Percentiles rank a stretch among this genome's conserved stretches.
Evolutionary conservation across 495 filamentous ascomycete species (phyloP).

Genomic region (Ascobolus immersus): DNA sequence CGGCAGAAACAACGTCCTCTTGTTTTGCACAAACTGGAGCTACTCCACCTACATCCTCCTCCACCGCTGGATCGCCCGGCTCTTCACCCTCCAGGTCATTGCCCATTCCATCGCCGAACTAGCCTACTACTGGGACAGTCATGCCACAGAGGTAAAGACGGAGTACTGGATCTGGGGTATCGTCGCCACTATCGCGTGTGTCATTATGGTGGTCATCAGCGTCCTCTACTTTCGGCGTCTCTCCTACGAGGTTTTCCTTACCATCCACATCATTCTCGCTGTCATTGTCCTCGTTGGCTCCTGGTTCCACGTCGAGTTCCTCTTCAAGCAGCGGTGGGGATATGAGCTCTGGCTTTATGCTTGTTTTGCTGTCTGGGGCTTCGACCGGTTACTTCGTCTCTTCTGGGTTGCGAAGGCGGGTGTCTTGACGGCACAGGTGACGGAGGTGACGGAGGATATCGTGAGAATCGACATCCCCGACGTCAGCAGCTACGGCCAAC

Average conservation of each 20-base stretch:
- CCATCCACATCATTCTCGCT: conserved; percentile 18
- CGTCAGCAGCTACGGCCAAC: too few species aligned
- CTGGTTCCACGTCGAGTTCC: conserved; percentile 19
- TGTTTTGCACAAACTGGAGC: conserved; percentile 24
- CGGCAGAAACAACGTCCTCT: conserved; percentile 22
- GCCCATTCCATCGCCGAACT: conserved; percentile 17
- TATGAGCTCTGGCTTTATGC: conserved; percentile 25
- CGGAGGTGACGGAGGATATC: too few species aligned
- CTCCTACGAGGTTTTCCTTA: conserved; percentile 22
- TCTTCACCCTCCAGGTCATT: conserved; percentile 18
- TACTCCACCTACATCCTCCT: conserved; percentile 22
- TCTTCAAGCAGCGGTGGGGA: conserved; percentile 10
- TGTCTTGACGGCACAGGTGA: too few species aligned
- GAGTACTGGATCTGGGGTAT: conserved; percentile 22
- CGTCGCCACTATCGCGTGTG: conserved; percentile 16
- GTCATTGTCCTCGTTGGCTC: conserved; percentile 19
- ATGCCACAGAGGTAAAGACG: conserved; percentile 7
- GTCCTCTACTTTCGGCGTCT: conserved; percentile 14
- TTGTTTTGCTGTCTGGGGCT: conserved; percentile 21
- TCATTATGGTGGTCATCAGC: conserved; percentile 6
- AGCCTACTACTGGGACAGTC: conserved; percentile 6
- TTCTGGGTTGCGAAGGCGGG: conserved; percentile 14
- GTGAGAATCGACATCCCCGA: too few species aligned
- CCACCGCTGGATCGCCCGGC: conserved; percentile 24
- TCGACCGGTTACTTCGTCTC: conserved; percentile 20